phyloP scores from a whole-genome alignment of 345 rosid genomes.

The Pugionium dolabratum region DNA sequence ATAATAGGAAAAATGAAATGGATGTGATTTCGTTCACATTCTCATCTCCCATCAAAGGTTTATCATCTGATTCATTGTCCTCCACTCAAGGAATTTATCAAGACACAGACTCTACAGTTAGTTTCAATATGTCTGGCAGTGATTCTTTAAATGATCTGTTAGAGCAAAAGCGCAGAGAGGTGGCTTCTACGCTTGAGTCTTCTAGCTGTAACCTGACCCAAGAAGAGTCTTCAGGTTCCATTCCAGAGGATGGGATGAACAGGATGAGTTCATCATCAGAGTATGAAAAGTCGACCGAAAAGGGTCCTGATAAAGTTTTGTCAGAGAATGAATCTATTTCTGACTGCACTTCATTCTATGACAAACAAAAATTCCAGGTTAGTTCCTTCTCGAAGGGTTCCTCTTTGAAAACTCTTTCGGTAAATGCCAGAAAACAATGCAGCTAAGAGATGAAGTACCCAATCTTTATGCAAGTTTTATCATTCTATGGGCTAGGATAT shows the following conservation, averaged over 20 bases:
- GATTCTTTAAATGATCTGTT: constrained; percentile 63
- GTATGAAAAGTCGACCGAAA: constrained; percentile 41
- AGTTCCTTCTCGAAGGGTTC: constrained; percentile 26
- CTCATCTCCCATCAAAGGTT: constrained; percentile 66
- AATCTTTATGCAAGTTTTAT: constrained; percentile 7
- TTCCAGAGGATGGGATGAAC: constrained; percentile 34
- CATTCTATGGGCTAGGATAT: neutral
- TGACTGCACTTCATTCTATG: constrained; percentile 45
- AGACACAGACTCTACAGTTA: constrained; percentile 37
- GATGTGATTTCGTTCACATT: constrained; percentile 92
- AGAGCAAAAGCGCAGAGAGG: constrained; percentile 75
- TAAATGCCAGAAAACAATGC: neutral
- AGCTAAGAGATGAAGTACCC: constrained; percentile 20
- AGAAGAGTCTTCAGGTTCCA: constrained; percentile 46
- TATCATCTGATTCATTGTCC: constrained; percentile 40
- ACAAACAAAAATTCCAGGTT: constrained; percentile 62
- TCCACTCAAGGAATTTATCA: constrained; percentile 40
- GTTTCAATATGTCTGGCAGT: constrained; percentile 50
- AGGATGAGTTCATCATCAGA: constrained; percentile 34
- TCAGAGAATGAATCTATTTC: constrained; percentile 16
- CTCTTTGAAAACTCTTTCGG: too few species aligned
- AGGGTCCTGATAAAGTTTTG: constrained; percentile 36
- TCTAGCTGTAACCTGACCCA: constrained; percentile 49
- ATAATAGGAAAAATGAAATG: constrained; percentile 50
- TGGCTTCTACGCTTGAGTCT: constrained; percentile 61